Conservation (phyloP, 2,329 filamentous ascomycete species). For the Talaromyces sp. region DNA sequence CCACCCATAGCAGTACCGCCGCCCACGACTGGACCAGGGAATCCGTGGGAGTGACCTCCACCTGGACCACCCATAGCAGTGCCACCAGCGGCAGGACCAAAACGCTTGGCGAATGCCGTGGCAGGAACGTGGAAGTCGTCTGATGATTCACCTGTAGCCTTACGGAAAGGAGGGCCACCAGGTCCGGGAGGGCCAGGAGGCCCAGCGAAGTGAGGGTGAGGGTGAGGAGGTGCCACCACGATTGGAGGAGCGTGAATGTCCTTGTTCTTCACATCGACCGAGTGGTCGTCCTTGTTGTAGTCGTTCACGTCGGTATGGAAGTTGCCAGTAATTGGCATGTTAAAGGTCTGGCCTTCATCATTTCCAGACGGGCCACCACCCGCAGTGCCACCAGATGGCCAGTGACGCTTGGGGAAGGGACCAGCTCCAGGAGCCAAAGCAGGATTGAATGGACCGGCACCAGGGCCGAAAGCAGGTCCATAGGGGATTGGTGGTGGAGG, state of each 20-base stretch:
- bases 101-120: slow-evolving; percentile 13
- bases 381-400: slow-evolving; percentile 20
- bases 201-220: not conserved
- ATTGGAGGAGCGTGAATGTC: slow-evolving; percentile 13
- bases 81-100: slow-evolving; percentile 11
- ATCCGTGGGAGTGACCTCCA: slow-evolving; percentile 8
- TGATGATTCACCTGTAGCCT: not conserved
- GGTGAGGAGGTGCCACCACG: slow-evolving; percentile 5
- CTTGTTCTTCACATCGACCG: slow-evolving; percentile 21
- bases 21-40: slow-evolving; percentile 1
- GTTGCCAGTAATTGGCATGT: slow-evolving; percentile 24
- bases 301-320: slow-evolving; percentile 23
- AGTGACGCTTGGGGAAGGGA: slow-evolving; percentile 19
- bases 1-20: slow-evolving; percentile 23
- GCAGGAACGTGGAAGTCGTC: slow-evolving; percentile 14
- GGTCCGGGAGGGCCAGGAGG: not conserved
- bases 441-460: slow-evolving; percentile 14
- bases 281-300: slow-evolving; percentile 23
- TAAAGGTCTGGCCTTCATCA: slow-evolving; percentile 26
- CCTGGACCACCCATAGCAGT: slow-evolving; percentile 22
- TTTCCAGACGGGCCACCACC: slow-evolving; percentile 25
- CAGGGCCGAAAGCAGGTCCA: slow-evolving; percentile 15
- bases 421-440: slow-evolving; percentile 16
- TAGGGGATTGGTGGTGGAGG: slow-evolving; percentile 5
- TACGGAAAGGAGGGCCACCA: not conserved